Percentiles rank a stretch among this genome's conserved stretches.
Evolutionary conservation across 345 rosid genomes (phyloP).

Genomic region (Brassica carinata): DNA sequence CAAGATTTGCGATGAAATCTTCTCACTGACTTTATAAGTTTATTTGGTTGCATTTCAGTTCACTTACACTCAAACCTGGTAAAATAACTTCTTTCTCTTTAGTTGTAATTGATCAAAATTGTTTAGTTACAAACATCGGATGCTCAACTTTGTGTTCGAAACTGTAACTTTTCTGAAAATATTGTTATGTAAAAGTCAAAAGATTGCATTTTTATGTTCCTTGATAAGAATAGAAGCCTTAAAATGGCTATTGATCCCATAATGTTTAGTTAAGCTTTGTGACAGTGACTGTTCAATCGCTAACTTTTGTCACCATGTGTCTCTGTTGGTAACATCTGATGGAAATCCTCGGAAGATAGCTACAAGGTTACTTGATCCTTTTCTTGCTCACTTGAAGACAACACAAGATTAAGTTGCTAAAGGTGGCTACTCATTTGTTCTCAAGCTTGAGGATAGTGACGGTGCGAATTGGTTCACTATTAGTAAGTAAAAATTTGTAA

Average conservation of each 20-base stretch:
- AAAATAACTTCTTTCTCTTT: neutral
- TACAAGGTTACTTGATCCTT: conserved; percentile 85
- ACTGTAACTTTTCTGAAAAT: neutral
- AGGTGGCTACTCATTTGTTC: conserved; percentile 90
- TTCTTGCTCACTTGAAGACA: conserved; percentile 81
- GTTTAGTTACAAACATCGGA: neutral
- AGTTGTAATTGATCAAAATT: neutral
- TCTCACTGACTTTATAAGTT: conserved; percentile 57
- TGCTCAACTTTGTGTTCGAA: conserved; percentile 1
- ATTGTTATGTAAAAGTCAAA: neutral
- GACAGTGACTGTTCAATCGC: neutral
- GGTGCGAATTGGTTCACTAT: conserved; percentile 82
- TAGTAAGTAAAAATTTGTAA: too few species aligned
- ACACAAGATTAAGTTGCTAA: conserved; percentile 78
- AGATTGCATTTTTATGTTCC: neutral
- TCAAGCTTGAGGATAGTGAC: conserved; percentile 58
- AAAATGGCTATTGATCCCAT: neutral
- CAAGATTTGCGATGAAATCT: conserved; percentile 66
- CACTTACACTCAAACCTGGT: conserved; percentile 97
- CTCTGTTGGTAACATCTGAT: conserved; percentile 76
- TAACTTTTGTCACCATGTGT: conserved; percentile 54
- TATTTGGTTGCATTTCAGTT: conserved; percentile 86
- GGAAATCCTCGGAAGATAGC: conserved; percentile 84
- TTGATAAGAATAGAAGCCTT: neutral
- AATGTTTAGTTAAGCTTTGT: conserved; percentile 6